These are phyloP conservation scores for Trichopus zeylanicus DNA, from an alignment of 116 monocot genomes.

Conservation along the genomic window DNA sequence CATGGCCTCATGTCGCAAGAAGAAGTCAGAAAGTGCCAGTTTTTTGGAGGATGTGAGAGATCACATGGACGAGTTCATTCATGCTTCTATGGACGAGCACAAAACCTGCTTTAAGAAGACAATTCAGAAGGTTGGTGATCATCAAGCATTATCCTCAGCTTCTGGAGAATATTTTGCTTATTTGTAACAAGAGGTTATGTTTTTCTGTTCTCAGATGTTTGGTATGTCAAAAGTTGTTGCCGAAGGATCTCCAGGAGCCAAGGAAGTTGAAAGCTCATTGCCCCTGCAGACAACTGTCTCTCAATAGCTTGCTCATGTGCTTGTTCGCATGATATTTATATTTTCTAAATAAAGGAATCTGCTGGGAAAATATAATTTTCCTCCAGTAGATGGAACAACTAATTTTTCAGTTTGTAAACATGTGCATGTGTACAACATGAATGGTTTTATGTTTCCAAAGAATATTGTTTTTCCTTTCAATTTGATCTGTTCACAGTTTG, in stretches of 20 bases:
- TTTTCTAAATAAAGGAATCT: no score
- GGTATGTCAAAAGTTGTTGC: constrained; percentile 51
- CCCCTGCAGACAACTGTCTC: constrained; percentile 40
- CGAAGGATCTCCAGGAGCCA: constrained; percentile 19
- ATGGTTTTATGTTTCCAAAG: no score
- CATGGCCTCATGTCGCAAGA: constrained; percentile 51
- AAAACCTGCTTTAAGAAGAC: constrained; percentile 61
- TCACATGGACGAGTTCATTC: constrained; percentile 63
- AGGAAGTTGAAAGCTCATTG: constrained; percentile 45
- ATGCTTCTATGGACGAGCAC: constrained; percentile 78
- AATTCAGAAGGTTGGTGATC: constrained; percentile 37
- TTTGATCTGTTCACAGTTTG: no score
- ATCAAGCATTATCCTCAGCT: not conserved
- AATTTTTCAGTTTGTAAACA: no score
- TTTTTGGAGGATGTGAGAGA: constrained; percentile 54
- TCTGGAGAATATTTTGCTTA: not conserved
- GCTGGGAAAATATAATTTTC: no score
- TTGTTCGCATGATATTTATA: no score
- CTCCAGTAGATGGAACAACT: no score
- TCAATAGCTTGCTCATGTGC: no score
- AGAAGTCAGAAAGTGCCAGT: constrained; percentile 40
- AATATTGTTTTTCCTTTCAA: no score
- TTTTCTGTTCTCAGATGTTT: constrained; percentile 43
- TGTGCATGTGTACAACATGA: no score
- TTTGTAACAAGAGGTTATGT: not conserved